These are phyloP conservation scores for Saccharomycopsis sp. DNA, from an alignment of 805 yeast species.

Conservation along the genomic window DNA sequence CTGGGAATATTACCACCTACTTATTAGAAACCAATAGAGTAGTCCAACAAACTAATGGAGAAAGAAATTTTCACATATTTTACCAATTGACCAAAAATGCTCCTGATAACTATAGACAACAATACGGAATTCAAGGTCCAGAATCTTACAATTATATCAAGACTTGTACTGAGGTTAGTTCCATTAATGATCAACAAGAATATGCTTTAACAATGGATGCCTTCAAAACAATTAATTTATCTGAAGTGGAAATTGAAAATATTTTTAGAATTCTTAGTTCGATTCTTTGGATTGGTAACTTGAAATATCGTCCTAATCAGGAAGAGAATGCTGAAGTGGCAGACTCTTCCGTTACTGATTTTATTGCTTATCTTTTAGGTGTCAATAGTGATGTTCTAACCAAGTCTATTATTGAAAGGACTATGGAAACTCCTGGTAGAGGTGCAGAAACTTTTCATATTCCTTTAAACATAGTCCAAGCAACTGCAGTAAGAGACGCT, in stretches of 20 bases:
- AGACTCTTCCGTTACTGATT: slow-evolving; percentile 86
- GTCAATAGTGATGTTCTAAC: slow-evolving; percentile 60
- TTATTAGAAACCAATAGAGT: slow-evolving; percentile 91
- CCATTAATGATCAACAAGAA: slow-evolving; percentile 76
- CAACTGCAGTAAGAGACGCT: slow-evolving; percentile 91
- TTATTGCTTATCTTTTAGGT: slow-evolving; percentile 83
- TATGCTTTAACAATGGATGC: slow-evolving; percentile 75
- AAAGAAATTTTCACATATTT: slow-evolving; percentile 94
- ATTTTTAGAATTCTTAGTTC: slow-evolving; percentile 79
- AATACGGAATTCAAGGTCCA: slow-evolving; percentile 86
- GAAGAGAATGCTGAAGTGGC: slow-evolving; percentile 76
- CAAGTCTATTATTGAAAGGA: slow-evolving; percentile 65
- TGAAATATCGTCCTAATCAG: slow-evolving; percentile 75
- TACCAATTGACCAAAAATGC: slow-evolving; percentile 94
- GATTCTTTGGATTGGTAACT: slow-evolving; percentile 90
- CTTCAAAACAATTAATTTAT: slow-evolving; percentile 78
- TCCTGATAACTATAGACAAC: slow-evolving; percentile 69
- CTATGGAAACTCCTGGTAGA: slow-evolving; percentile 78
- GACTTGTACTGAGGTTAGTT: slow-evolving; percentile 74
- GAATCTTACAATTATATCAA: slow-evolving; percentile 88
- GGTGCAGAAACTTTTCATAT: slow-evolving; percentile 93
- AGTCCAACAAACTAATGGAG: slow-evolving; percentile 86
- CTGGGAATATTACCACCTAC: slow-evolving; percentile 94
- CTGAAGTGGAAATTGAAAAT: slow-evolving; percentile 77
- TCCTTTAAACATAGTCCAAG: slow-evolving; percentile 86